Evolutionary conservation across 345 rosid genomes (phyloP).

Genomic region (Arabis hirsuta): DNA sequence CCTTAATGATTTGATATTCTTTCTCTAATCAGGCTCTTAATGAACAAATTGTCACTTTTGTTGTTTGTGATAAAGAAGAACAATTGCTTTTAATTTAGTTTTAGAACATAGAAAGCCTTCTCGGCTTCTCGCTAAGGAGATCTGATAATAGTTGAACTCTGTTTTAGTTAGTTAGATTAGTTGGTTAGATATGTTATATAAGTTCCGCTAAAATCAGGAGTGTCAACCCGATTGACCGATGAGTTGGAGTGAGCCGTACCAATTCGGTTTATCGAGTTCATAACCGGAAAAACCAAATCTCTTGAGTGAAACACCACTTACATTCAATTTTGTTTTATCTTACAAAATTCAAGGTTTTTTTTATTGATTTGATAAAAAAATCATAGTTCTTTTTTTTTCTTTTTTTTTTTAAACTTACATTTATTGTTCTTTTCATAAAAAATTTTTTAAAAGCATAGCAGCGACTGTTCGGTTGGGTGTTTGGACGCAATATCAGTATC

Average conservation of each 20-base stretch:
- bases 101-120: background rate
- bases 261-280: conserved; percentile 2
- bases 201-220: no score
- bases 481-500: no score
- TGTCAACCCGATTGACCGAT: background rate
- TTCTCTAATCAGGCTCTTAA: conserved; percentile 18
- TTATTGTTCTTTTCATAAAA: no score
- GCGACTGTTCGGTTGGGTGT: no score
- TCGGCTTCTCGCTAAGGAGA: background rate
- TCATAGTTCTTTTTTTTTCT: no score
- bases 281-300: conserved; percentile 3
- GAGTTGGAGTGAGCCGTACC: conserved; percentile 11
- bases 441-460: no score
- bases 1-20: background rate
- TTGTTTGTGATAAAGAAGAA: background rate
- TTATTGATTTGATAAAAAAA: no score
- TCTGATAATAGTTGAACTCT: background rate
- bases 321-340: no score
- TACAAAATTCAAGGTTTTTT: no score
- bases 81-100: background rate
- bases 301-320: background rate
- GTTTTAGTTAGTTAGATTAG: background rate
- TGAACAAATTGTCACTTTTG: background rate
- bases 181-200: no score
- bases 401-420: no score